Conservation (phyloP, 805 yeast genomes). For the Yarrowia osloensis region DNA sequence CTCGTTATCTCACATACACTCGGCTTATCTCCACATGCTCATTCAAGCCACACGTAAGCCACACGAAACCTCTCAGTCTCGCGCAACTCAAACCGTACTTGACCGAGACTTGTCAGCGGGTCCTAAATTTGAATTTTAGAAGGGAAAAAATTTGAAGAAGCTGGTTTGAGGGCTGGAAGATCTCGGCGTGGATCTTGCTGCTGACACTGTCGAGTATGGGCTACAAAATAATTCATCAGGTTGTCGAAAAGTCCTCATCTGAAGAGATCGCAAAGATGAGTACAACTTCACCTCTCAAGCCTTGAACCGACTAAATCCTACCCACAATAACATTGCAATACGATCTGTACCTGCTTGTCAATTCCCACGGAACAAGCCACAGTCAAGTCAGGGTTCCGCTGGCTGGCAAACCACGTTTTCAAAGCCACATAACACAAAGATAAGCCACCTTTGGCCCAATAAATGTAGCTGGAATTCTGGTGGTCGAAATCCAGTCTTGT, state of each 20-base stretch:
- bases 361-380: neutral
- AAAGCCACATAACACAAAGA: neutral
- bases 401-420: neutral
- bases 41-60: slow-evolving; percentile 9
- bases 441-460: neutral
- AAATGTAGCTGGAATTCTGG: neutral
- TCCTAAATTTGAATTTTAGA: neutral
- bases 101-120: no score
- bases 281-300: no score
- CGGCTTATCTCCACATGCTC: neutral
- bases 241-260: no score
- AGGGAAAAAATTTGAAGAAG: neutral
- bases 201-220: no score
- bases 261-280: no score
- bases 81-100: neutral
- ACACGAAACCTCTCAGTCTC: neutral
- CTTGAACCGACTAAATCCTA: no score
- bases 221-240: no score
- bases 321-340: neutral
- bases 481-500: neutral
- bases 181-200: no score
- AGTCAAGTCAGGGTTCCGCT: neutral
- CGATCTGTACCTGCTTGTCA: neutral
- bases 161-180: no score
- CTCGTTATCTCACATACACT: neutral